Evolutionary conservation across 768 basidiomycete species (phyloP).

Genomic region (Scleroderma citrinum): DNA sequence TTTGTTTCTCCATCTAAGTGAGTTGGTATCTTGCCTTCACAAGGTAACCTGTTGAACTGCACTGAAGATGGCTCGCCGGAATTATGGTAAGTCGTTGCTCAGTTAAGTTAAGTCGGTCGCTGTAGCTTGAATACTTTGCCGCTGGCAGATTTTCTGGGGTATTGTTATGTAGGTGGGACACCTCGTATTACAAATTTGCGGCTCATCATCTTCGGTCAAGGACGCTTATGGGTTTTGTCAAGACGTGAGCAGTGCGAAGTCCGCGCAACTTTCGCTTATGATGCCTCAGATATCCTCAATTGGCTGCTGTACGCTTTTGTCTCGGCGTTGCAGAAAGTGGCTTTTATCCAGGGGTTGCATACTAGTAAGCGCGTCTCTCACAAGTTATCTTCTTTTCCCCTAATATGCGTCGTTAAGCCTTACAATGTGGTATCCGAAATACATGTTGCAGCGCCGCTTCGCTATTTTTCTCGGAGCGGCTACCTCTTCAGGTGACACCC

Average conservation of each 20-base stretch:
- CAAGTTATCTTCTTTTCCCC: no score
- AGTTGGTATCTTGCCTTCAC: slow-evolving; percentile 2
- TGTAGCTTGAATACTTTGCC: not conserved
- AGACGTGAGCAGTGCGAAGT: slow-evolving; percentile 36
- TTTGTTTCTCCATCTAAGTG: slow-evolving; percentile 59
- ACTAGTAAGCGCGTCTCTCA: slow-evolving; percentile 44
- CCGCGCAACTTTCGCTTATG: not conserved
- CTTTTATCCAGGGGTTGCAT: slow-evolving; percentile 66
- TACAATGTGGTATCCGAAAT: slow-evolving; percentile 64
- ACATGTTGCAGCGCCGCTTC: slow-evolving; percentile 53
- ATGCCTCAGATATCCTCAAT: slow-evolving; percentile 49
- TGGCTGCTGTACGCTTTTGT: slow-evolving; percentile 50
- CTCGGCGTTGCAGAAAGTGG: slow-evolving; percentile 68
- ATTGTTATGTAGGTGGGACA: slow-evolving; percentile 44
- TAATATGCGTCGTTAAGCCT: slow-evolving; percentile 32
- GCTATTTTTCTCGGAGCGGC: slow-evolving; percentile 64
- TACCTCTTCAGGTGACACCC: slow-evolving; percentile 43
- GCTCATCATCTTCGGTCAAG: slow-evolving; percentile 24
- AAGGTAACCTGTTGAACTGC: not conserved
- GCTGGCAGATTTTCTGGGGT: slow-evolving; percentile 53
- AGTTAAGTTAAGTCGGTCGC: not conserved
- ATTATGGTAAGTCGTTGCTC: slow-evolving; percentile 43
- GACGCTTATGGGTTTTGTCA: slow-evolving; percentile 63
- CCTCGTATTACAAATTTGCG: no score
- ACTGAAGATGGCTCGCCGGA: slow-evolving; percentile 52